These are phyloP conservation scores for Termitomyces sp. DNA, from an alignment of 768 basidiomycete species.

Conservation along the genomic window DNA sequence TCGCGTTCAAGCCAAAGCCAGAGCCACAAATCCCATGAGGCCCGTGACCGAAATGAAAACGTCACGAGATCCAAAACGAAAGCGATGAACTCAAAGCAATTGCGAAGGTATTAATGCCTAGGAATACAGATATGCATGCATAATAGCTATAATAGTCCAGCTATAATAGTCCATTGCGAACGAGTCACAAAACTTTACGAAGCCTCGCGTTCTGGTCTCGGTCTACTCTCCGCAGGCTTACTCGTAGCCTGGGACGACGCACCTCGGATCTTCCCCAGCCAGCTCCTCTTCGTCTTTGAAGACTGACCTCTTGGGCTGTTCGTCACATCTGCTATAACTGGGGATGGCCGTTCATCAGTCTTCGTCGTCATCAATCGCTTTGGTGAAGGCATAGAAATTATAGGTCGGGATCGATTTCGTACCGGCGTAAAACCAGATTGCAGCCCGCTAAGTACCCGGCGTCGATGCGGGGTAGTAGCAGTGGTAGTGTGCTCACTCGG, in stretches of 20 bases:
- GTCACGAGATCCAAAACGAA: background rate
- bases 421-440: constrained; percentile 73
- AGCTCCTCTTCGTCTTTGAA: constrained; percentile 54
- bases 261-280: constrained; percentile 68
- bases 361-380: constrained; percentile 29
- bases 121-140: constrained; percentile 23
- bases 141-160: constrained; percentile 19
- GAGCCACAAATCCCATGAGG: background rate
- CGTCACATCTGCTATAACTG: constrained; percentile 53
- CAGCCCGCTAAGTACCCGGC: constrained; percentile 50
- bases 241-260: constrained; percentile 26
- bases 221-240: constrained; percentile 14
- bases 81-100: background rate
- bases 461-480: constrained; percentile 51
- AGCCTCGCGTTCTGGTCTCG: constrained; percentile 11
- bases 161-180: constrained; percentile 17
- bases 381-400: constrained; percentile 42
- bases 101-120: constrained; percentile 15
- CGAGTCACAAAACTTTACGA: constrained; percentile 8
- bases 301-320: constrained; percentile 52
- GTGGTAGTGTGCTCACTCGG: constrained; percentile 17
- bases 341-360: constrained; percentile 24
- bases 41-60: background rate
- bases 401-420: constrained; percentile 44
- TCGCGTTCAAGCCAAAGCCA: background rate